Evolutionary conservation across 352 stramenopile species (phyloP).

Genomic region (Phytophthora citrophthora): DNA sequence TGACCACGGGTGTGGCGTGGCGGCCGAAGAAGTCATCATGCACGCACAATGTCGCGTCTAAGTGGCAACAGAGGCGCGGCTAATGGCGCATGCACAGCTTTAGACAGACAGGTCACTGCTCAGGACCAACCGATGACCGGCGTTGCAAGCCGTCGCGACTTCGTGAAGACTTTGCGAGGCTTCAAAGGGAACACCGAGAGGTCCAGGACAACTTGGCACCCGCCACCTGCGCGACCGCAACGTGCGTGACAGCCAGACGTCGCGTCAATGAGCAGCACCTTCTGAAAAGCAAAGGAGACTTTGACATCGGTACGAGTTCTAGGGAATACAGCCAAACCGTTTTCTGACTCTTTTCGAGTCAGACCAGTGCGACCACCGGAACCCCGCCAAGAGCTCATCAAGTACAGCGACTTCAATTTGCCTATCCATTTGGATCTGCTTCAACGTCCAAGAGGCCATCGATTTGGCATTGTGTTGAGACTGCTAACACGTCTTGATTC

Average conservation of each 20-base stretch:
- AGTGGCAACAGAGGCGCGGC: constrained; percentile 21
- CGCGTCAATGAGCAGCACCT: constrained; percentile 1
- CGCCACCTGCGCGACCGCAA: constrained; percentile 25
- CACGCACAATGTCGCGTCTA: constrained; percentile 18
- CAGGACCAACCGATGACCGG: constrained; percentile 17
- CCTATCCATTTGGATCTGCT: constrained; percentile 13
- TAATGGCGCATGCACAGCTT: constrained; percentile 9
- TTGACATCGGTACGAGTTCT: neutral
- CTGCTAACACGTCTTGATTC: neutral
- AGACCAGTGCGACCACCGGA: constrained; percentile 18
- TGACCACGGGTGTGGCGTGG: constrained; percentile 13
- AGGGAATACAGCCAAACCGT: too few species aligned
- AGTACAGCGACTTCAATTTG: constrained; percentile 3
- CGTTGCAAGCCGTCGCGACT: constrained; percentile 1
- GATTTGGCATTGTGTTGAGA: neutral
- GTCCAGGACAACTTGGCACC: constrained; percentile 6
- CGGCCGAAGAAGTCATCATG: constrained; percentile 3
- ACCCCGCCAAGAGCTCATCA: constrained; percentile 5
- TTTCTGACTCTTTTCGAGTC: neutral
- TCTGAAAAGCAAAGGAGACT: constrained; percentile 8
- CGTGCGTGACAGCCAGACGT: constrained; percentile 16
- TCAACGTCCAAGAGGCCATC: neutral
- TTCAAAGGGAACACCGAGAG: constrained; percentile 6
- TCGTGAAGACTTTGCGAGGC: constrained; percentile 12
- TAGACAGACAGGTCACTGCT: constrained; percentile 21